Conservation (phyloP, 148 eudicot species). For the Rhododendron henanense region DNA sequence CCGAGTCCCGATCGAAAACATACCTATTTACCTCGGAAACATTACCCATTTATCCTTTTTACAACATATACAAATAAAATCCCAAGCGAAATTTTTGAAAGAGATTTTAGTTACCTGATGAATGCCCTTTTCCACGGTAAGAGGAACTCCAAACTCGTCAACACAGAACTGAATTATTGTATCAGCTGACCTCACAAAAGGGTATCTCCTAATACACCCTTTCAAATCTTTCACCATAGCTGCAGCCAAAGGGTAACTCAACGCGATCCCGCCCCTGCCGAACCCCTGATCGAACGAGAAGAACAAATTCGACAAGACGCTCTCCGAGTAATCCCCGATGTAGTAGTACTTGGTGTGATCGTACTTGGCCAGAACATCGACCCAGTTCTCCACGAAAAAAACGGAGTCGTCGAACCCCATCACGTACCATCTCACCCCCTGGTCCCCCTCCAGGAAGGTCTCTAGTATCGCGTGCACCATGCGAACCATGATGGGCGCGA, state of each 20-base stretch:
- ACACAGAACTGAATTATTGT: slow-evolving; percentile 38
- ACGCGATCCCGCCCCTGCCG: slow-evolving; percentile 39
- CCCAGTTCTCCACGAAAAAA: slow-evolving; percentile 39
- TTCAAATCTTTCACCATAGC: slow-evolving; percentile 44
- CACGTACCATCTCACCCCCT: slow-evolving; percentile 40
- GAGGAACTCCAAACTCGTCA: slow-evolving; percentile 51
- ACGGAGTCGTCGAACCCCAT: slow-evolving; percentile 51
- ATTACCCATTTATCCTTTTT: neutral
- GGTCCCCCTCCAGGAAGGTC: slow-evolving; percentile 23
- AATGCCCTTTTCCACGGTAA: slow-evolving; percentile 52
- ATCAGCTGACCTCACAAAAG: slow-evolving; percentile 40
- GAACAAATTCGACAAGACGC: neutral
- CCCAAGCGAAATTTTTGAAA: neutral
- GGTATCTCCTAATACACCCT: slow-evolving; percentile 54
- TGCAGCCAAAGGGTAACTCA: slow-evolving; percentile 49
- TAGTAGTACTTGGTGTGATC: slow-evolving; percentile 16
- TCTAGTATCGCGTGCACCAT: slow-evolving; percentile 33
- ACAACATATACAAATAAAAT: neutral
- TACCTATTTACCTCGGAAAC: neutral
- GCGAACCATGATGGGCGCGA: slow-evolving; percentile 24
- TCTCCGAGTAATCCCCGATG: slow-evolving; percentile 2
- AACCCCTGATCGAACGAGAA: slow-evolving; percentile 22
- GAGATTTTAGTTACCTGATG: slow-evolving; percentile 43
- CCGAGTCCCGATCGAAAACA: too few relatives aligned
- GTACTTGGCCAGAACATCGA: slow-evolving; percentile 27